Conservation (phyloP, 2,329 filamentous ascomycete genomes). For the Leptosphaerulina australis region DNA sequence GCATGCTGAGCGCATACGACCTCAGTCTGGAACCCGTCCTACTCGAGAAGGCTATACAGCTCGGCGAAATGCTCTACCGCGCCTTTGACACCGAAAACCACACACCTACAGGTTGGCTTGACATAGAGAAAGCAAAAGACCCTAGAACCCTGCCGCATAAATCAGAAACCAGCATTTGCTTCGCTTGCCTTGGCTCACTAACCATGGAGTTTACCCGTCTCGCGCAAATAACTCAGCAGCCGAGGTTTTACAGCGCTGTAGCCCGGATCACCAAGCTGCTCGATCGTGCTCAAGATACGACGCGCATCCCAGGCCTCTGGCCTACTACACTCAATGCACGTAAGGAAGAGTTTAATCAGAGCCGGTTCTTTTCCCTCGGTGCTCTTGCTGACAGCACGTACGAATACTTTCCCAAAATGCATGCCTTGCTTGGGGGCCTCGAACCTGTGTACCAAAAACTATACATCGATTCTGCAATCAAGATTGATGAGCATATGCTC, state of each 20-base stretch:
- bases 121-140: conserved; percentile 45
- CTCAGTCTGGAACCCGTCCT: conserved; percentile 43
- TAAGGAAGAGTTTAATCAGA: conserved; percentile 35
- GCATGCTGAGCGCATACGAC: conserved; percentile 48
- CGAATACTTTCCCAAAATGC: conserved; percentile 49
- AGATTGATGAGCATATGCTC: conserved; percentile 56
- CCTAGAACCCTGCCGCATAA: conserved; percentile 33
- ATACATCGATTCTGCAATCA: conserved; percentile 59
- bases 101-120: conserved; percentile 54
- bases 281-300: conserved; percentile 39
- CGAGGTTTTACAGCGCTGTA: conserved; percentile 48
- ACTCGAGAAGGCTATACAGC: conserved; percentile 46
- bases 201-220: conserved; percentile 50
- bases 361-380: conserved; percentile 43
- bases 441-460: conserved; percentile 58
- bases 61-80: conserved; percentile 53
- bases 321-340: conserved; percentile 49
- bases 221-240: conserved; percentile 43
- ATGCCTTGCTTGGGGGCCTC: conserved; percentile 51
- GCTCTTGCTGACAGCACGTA: conserved; percentile 49
- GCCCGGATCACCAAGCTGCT: conserved; percentile 42
- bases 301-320: conserved; percentile 46
- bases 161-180: conserved; percentile 50
- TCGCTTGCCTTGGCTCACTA: conserved; percentile 56
- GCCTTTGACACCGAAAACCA: conserved; percentile 56